Conservation (phyloP, 495 filamentous ascomycete species). For the Cercophora newfieldiana region DNA sequence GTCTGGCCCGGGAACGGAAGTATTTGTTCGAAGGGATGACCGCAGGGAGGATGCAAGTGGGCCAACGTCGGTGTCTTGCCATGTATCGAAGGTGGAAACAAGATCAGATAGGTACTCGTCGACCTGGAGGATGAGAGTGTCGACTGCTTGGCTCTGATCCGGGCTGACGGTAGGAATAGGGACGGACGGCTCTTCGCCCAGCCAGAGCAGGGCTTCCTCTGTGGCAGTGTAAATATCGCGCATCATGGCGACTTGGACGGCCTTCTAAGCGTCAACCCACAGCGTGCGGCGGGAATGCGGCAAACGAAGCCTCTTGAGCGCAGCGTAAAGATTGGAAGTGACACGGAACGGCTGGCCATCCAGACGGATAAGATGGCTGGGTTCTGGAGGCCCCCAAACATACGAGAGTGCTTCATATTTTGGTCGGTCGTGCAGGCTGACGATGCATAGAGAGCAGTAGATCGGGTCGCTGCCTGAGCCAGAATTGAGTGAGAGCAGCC, state of each 20-base stretch:
- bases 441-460: too few species aligned
- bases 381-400: slow-evolving; percentile 25
- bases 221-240: slow-evolving; percentile 32
- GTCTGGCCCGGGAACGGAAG: too few species aligned
- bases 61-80: too few species aligned
- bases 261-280: slow-evolving; percentile 40
- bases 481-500: too few species aligned
- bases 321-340: slow-evolving; percentile 19
- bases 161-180: slow-evolving; percentile 3
- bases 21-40: too few species aligned
- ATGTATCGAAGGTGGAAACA: too few species aligned
- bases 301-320: slow-evolving; percentile 16
- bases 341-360: slow-evolving; percentile 11
- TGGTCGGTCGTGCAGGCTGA: neutral
- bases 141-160: neutral
- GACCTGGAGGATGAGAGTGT: too few species aligned
- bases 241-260: slow-evolving; percentile 40
- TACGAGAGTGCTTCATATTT: slow-evolving; percentile 26
- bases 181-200: slow-evolving; percentile 11
- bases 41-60: too few species aligned
- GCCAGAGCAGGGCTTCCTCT: neutral
- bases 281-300: slow-evolving; percentile 13
- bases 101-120: too few species aligned
- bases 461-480: too few species aligned
- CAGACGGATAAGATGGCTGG: too few species aligned